Conservation (phyloP, 306 rosid species). For the Clitoria ternatea region DNA sequence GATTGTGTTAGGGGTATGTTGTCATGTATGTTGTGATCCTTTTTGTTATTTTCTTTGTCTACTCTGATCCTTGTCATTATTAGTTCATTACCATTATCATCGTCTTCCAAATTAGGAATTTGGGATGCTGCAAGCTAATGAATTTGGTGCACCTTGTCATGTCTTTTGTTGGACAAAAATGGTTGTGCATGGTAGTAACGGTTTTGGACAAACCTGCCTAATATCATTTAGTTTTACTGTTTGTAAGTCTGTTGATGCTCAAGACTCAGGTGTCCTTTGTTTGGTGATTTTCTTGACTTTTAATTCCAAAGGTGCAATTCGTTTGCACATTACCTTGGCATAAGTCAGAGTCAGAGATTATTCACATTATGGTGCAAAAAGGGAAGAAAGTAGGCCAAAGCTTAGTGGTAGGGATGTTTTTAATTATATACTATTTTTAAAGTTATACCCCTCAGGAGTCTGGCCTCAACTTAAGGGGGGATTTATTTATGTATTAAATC, state of each 20-base stretch:
- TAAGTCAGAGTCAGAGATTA: background rate
- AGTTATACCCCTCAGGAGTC: background rate
- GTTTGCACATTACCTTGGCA: background rate
- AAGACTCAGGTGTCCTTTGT: background rate
- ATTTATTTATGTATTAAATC: background rate
- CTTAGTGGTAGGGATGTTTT: background rate
- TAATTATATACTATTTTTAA: background rate
- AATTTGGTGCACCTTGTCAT: background rate
- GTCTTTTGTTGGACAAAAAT: background rate
- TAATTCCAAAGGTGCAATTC: background rate
- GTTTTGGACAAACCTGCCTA: background rate
- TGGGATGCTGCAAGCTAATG: constrained; percentile 9
- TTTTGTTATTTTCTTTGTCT: background rate
- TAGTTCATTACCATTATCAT: background rate
- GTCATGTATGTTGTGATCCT: background rate
- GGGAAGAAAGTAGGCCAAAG: background rate
- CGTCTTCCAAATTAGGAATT: background rate
- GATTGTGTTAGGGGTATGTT: constrained; percentile 80
- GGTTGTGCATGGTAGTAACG: background rate
- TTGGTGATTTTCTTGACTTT: background rate
- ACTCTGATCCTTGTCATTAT: background rate
- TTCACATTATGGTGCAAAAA: background rate
- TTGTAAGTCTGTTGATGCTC: background rate
- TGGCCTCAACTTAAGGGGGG: background rate
- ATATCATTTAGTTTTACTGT: background rate